Base-by-base conservation (phyloP, 2,329 filamentous ascomycete species). In the Ophiostoma angusticollis region DNA sequence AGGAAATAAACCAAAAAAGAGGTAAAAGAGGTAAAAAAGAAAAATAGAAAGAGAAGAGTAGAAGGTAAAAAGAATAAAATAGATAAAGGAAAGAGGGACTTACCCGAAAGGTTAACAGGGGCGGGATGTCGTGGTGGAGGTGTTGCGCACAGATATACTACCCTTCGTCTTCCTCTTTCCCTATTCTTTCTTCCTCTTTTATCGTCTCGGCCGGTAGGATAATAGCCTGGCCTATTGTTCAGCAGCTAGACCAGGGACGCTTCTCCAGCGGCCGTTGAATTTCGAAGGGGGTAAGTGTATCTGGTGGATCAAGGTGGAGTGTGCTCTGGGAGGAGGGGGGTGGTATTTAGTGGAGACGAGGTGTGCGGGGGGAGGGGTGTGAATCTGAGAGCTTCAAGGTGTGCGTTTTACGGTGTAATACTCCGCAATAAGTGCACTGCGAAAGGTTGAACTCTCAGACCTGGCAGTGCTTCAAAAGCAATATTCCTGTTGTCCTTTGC, bases 171-270 rank as follows among this genome's bases (percentile, higher is more conserved):
- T 21, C 27, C 17, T 36, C 22, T 29, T 37, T 29, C 36, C 18
- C 22, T 16, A 12, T 32, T 34, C 19, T 24, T 37, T 27, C 27
- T 35, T 24, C 31, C 16, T 23, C n/a, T 25, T 31, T 36, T 40
- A 16, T 30, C 22, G 22, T 22, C 34, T 27, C 29, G 34, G 18
- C 40, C 40, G 40, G 35, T 37, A 24, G 21, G 29, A 40, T 24
- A n/a, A 19, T 39, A 31, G 39, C 28, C 31, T 25, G 34, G 33
- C n/a, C 33, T 38, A 42, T 17, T 22, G 31, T 31, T 38, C 34
- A 35, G 44, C 45, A 44, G 40, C 44, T 47, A 37, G 45, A 31
- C 35, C 43, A 47, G 45, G 41, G 41, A 47, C 42, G 32, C 34
- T 33, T 37, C 38, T 32, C 40, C 42, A 46, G 40, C 30, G 36